Evolutionary conservation across 1,284 basidiomycete species (phyloP), one percentile per base, ranked within the genome.

Genomic region (Puccinia horiana): DNA sequence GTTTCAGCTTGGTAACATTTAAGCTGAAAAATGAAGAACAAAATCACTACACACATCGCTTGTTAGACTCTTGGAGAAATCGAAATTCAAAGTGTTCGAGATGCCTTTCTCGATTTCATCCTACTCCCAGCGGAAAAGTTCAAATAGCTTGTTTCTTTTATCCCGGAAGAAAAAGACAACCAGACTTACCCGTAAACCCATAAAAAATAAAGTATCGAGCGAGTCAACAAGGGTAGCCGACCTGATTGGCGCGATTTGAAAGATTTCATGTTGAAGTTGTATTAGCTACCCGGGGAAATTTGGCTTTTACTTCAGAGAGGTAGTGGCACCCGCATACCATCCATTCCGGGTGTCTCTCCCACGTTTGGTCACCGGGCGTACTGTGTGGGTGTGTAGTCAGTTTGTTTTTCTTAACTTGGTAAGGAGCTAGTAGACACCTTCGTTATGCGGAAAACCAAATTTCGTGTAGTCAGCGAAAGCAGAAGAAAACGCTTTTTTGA

Each of bases 221-320:
- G 81, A 61, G 54, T 82, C 81, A 26, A 82, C 81, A 2, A 82
- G 54, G 32, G 61, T 70, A 42, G 81, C 81, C 29, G 81, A 82
- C 81, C 81, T 82, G 9, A 47, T 26, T 58, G 26, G n/a, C 8
- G 52, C 20, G 37, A 72, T 32, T 58, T 52, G 20, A 29, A 16
- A 5, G 23, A 29, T 47, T 9, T 11, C 29, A 26, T n/a, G 42
- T 49, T 20, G 16, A 26, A 61, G 20, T 37, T 54, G 11, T n/a
- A 16, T 72, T 35, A 52, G 61, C 26, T 70, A 47, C 67, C n/a
- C 5, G 14, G 12, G n/a, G 35, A 65, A 40, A 37, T 14, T 40
- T 40, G n/a, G n/a, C n/a, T 20, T 37, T 16, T 18, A 5, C 32
- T n/a, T 9, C 9, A 37, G 63, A 40, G 18, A 63, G 37, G 61